These are phyloP conservation scores for Paraglomus occultum DNA, from an alignment of 192 early-diverging fungal genomes.

Conservation along the genomic window DNA sequence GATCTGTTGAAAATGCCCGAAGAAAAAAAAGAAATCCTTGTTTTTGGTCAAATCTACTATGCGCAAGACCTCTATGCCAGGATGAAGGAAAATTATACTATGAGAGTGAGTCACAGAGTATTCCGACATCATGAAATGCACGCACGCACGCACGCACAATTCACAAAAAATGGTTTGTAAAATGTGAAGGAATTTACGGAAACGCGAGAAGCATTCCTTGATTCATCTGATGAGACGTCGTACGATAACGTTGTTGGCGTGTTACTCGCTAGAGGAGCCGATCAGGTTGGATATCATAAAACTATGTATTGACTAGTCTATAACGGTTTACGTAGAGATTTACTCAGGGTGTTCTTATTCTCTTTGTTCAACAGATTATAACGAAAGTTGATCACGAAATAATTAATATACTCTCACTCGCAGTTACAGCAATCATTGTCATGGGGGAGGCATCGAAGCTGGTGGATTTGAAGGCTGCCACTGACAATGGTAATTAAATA, in stretches of 20 bases:
- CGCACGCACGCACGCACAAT: neutral
- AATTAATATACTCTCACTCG: slow-evolving; percentile 14
- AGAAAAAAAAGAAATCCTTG: slow-evolving; percentile 22
- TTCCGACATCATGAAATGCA: neutral
- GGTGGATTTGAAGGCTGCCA: slow-evolving; percentile 18
- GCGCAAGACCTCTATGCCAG: neutral
- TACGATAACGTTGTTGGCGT: slow-evolving; percentile 18
- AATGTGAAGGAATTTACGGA: slow-evolving; percentile 8
- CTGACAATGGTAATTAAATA: slow-evolving; percentile 13
- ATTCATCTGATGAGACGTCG: neutral
- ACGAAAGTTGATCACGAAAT: slow-evolving; percentile 15
- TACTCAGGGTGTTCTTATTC: neutral
- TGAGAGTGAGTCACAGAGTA: neutral
- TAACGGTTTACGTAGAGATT: neutral
- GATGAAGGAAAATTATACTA: slow-evolving; percentile 5
- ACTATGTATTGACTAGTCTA: neutral
- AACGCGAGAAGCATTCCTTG: slow-evolving; percentile 9
- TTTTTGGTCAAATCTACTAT: slow-evolving; percentile 16
- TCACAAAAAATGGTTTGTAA: neutral
- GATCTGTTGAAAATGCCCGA: too few species aligned
- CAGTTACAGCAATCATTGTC: slow-evolving; percentile 11
- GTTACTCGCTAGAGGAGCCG: slow-evolving; percentile 19
- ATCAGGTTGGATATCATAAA: neutral
- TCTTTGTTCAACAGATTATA: slow-evolving; percentile 10
- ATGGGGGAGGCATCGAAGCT: slow-evolving; percentile 18